Base-by-base conservation (phyloP, 768 basidiomycete genomes). In the Sutorius australiensis region DNA sequence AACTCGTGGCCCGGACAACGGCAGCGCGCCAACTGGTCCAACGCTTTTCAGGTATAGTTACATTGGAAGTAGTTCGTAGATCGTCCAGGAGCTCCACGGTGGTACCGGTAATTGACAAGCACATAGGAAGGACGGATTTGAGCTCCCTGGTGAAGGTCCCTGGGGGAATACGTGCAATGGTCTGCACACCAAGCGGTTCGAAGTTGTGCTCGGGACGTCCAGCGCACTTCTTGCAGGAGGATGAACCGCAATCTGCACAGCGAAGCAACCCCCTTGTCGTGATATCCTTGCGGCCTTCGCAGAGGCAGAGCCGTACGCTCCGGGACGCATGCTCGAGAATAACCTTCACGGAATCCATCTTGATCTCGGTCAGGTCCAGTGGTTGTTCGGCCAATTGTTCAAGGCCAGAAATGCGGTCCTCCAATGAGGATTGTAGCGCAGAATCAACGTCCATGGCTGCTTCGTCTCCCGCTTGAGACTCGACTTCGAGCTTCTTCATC, bases 171-270 rank as follows among this genome's bases (percentile, higher is more conserved):
- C 95, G 85, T 16, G 80, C 75, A 43, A 80, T 66, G 10, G 70
- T 63, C 5, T 63, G 68, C 27, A 80, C 59, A 57, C 87, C 81
- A 48, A 90, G 79, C 0, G 74, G 69, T 17, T 68, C 65, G 57
- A 82, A 83, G 58, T 85, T 87, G 68, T 98, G 95, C 61, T 94
- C 89, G 0, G 95, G 95, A 59, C 92, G 84, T 27, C 92, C 93
- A 38, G 89, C 90, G 64, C 93, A 95, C 65, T 86, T 86, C 58
- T 79, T 78, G 73, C 95, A 98, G 32, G 87, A 85, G 13, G 90
- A 81, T 9, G 82, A 80, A 6, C 80, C 81, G 63, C 95, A 98
- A 54, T 92, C 89, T 13, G 64, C 55, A 68, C 95, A 98, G 11
- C 77, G 79, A 34, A 80, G 78, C 36, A 95, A 72, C 32, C 77